Evolutionary conservation across 495 filamentous ascomycete species (phyloP), one percentile per base, ranked within the genome.

Genomic region (Neurospora sp.): DNA sequence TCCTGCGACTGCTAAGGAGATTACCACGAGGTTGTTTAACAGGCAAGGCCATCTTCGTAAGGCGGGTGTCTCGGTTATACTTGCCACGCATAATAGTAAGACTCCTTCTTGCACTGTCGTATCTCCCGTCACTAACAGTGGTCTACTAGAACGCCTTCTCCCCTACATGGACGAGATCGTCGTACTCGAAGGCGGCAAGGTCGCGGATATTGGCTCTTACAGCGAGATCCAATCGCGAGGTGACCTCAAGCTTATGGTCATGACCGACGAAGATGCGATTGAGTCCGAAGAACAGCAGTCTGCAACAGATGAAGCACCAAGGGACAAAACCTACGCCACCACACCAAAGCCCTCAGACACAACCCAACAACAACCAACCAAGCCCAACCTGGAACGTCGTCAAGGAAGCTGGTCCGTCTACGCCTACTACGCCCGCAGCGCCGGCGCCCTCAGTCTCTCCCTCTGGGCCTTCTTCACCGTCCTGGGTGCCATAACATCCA

Each of bases 1-100:
- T 18, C 80, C 85, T 2, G 83, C 85, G 20, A 92, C 90, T 0
- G 89, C 90, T 74, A 84, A 88, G 8, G 82, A 86, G 16, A 86
- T 92, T 2, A 91, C 90, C 72, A 82, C 86, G 35, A 81, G 81
- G 40, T 77, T 91, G 3, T 83, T 92, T 48, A 76, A 72, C 10
- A 22, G 70, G 1, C 70, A 72, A 14, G 79, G 79, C 2, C 61
- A 78, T n/a, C 73, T 79, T 73, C 74, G 80, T 65, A 71, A 68
- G n/a, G 68, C 75, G 27, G 69, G 74, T 3, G 72, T 75, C 1
- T 79, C 79, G 3, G 75, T 73, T 20, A 69, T 80, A 3, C 76
- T 80, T 37, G 77, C 77, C 73, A 80, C 78, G 0, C 79, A 76
- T 31, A 69, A 48, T 3, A 53, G 74, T 73, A 71, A 31, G 71